Base-by-base conservation (phyloP, 2,329 filamentous ascomycete species). In the Chaetoscypha palmicola region DNA sequence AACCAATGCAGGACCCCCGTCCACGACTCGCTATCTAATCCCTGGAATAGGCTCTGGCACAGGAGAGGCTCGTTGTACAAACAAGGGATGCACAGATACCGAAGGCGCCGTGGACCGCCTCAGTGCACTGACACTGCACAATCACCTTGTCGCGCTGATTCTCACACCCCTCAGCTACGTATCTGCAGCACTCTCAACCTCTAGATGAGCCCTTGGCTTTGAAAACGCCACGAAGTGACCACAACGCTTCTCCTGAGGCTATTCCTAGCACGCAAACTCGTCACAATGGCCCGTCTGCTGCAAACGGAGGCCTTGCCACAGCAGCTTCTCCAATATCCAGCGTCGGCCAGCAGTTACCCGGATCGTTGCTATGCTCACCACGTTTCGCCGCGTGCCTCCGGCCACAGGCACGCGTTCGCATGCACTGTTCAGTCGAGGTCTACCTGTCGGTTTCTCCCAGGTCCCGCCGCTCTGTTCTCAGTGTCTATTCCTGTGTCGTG, bases 361-460 rank as follows among this genome's bases (percentile, higher is more conserved):
- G 16, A 19, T 28, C 49, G 36, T 50, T 41, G 48, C 43, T 56
- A 37, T 49, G 44, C 43, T 47, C 51, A 50, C 50, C 57, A 59
- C 58, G 58, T 59, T 60, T 58, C 56, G 54, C 50, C 52, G 53
- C 55, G 58, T 60, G 56, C 55, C 56, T 53, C 52, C 48, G 51
- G 43, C 46, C 54, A 57, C 51, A 57, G 49, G 51, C 54, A 59
- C 57, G 56, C 50, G 53, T 58, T 58, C 57, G 56, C 55, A 59
- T 55, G 52, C 51, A 54, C 50, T 34, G 26, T 20, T 16, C 24
- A 33, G 12, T 22, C 16, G 22, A 38, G 31, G 14, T 35, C 38
- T 39, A 35, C 39, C 35, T 20, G 40, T 37, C 34, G 47, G 35
- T 43, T 23, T 24, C 14, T 41, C 24, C 34, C 26, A 30, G 22